A percentile compares a stretch with the other conserved stretches of the same genome.
These are phyloP conservation scores for Physcomitrium patens DNA, from an alignment of 225 moss, liverwort and hornwort species.

Conservation along the genomic window DNA sequence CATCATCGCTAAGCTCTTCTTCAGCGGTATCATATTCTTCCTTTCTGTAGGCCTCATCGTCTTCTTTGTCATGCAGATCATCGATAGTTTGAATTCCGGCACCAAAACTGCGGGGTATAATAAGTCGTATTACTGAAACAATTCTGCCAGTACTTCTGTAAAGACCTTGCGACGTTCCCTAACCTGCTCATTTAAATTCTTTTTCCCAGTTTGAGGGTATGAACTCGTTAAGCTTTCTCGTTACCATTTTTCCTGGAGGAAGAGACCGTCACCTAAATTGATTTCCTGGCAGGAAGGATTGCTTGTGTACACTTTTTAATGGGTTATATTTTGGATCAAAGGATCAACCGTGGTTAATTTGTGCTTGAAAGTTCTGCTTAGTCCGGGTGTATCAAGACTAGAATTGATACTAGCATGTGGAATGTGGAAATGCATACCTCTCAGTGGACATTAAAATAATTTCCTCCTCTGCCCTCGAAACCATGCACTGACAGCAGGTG, in stretches of 20 bases:
- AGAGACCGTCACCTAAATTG: not conserved
- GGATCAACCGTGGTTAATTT: not conserved
- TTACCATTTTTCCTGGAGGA: not conserved
- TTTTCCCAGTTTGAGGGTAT: not conserved
- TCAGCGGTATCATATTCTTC: slow-evolving; percentile 59
- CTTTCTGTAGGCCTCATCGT: slow-evolving; percentile 46
- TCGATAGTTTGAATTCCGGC: slow-evolving; percentile 38
- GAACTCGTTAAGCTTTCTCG: not conserved
- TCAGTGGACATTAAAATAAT: not conserved
- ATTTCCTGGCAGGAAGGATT: slow-evolving; percentile 19
- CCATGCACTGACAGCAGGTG: not conserved
- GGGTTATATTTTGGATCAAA: not conserved
- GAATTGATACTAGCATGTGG: not conserved
- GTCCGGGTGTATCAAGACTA: not conserved
- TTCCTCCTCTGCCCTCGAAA: not conserved
- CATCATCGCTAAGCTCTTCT: slow-evolving; percentile 50
- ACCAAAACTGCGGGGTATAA: slow-evolving; percentile 32
- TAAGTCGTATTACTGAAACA: slow-evolving; percentile 26
- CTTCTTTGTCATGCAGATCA: slow-evolving; percentile 57
- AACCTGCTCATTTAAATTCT: not conserved
- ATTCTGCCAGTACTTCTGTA: slow-evolving; percentile 6
- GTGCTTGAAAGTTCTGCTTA: not conserved
- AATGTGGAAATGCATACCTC: not conserved
- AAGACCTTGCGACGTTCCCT: not conserved
- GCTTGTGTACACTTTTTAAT: slow-evolving; percentile 21